Evolutionary conservation across 129 eudicot species (phyloP).

Genomic region (Escallonia herrerae): DNA sequence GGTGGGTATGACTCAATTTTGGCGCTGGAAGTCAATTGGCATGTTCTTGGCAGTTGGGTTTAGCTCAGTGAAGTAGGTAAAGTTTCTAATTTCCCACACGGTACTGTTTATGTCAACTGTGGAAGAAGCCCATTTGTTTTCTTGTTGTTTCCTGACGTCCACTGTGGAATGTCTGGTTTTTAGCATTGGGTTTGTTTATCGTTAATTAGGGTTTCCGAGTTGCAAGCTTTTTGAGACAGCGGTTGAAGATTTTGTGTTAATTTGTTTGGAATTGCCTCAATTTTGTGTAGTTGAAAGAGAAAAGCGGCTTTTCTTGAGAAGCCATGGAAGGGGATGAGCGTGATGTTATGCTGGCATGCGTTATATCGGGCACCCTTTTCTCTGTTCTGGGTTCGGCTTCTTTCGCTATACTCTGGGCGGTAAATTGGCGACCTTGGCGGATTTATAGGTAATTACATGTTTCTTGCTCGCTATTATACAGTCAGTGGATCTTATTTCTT

Average conservation of each 20-base stretch:
- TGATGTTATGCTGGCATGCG: conserved; percentile 65
- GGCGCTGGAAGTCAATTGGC: conserved; percentile 12
- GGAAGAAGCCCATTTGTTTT: neutral
- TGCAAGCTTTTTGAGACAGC: neutral
- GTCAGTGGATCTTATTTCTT: neutral
- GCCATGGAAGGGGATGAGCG: conserved; percentile 63
- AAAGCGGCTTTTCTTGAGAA: conserved; percentile 20
- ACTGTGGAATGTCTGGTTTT: neutral
- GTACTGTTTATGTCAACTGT: conserved; percentile 1
- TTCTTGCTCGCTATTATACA: neutral
- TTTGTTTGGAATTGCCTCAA: conserved; percentile 1
- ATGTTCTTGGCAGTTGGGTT: conserved; percentile 22
- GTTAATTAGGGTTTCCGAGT: neutral
- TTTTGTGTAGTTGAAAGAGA: conserved; percentile 29
- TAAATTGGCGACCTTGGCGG: conserved; percentile 99
- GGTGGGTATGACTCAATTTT: conserved; percentile 10
- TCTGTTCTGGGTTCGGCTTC: conserved; percentile 66
- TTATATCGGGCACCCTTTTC: conserved; percentile 74
- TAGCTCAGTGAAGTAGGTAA: conserved; percentile 34
- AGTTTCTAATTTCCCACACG: neutral
- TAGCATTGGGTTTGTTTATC: neutral
- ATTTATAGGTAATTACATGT: conserved; percentile 55
- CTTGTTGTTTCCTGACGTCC: neutral
- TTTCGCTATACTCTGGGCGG: conserved; percentile 89
- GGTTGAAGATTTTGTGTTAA: neutral